Evolutionary conservation across 768 basidiomycete genomes (phyloP), one percentile per base, ranked within the genome.

Genomic region (Tephrocybe sp.): DNA sequence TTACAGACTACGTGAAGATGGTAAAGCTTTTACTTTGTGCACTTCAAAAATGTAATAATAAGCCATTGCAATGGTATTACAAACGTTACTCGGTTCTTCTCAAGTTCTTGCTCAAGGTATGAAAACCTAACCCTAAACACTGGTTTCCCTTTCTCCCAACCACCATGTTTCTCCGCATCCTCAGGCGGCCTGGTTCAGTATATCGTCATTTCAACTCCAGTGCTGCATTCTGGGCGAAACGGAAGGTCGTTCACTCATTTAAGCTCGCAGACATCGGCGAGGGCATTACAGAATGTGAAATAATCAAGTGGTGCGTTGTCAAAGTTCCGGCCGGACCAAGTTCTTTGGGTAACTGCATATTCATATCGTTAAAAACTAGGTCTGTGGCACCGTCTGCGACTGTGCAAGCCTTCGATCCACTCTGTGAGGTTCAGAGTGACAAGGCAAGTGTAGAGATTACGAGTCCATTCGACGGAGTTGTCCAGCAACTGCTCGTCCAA

Each of bases 381-480:
- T 82, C 69, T 47, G 78, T 91, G 43, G 73, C 81, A 57, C 77
- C 81, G 1, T 61, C 66, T 11, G 67, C 74, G 13, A 58, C 62
- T 0, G 68, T 94, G 0, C 72, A 79, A 48, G 74, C 79, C 11
- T 94, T 94, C 59, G 87, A 89, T 42, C 72, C 76, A 8, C 71
- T 92, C 4, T 91, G 89, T 61, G 91, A 93, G 54, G 90, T 93
- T 2, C 90, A 92, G 69, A 87, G 85, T 55, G 91, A 93, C 78
- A 93, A 93, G 66, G 91, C 90, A 1, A 87, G 83, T 66, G 91
- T 94, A 20, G 92, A 94, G 66, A 92, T 95, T 49, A 94, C 92
- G 2, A 87, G 85, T 50, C 92, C 92, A 1, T 92, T 78, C 60
- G 86, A 92, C 36, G 92, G 92, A 5, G 71, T 83, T 30, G 71